Percentiles rank a stretch among this genome's conserved stretches.
Conservation (phyloP, 108 stramenopile genomes). For the Poteriospumella lacustris region DNA sequence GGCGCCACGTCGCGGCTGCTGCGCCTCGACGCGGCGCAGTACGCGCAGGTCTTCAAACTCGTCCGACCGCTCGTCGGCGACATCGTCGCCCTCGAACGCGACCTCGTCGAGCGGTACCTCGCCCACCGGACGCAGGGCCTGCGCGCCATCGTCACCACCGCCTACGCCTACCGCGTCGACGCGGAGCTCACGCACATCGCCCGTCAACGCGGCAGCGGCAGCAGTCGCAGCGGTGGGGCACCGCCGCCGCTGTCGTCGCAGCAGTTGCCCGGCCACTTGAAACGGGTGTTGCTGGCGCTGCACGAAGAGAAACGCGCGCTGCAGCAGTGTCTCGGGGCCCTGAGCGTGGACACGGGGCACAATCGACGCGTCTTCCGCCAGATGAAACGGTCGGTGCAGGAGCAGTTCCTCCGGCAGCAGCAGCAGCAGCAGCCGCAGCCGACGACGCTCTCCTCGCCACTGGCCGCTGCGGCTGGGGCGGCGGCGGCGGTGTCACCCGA, state of each 20-base stretch:
- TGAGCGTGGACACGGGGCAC: neutral
- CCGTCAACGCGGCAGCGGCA: too few species aligned
- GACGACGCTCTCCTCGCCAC: too few species aligned
- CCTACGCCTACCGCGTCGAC: neutral
- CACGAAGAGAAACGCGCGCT: neutral
- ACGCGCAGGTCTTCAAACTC: neutral
- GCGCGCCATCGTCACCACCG: neutral
- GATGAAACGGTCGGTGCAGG: too few species aligned
- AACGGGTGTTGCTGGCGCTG: neutral
- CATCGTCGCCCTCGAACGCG: neutral
- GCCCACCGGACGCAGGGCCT: neutral
- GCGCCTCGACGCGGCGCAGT: neutral
- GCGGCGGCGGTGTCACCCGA: too few species aligned
- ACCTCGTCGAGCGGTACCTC: neutral
- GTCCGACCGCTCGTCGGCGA: too few species aligned
- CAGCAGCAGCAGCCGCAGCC: too few species aligned
- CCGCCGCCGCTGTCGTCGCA: neutral
- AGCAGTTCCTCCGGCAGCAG: too few species aligned
- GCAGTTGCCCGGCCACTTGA: neutral
- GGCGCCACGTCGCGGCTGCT: neutral
- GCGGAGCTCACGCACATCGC: too few species aligned
- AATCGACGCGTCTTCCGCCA: too few species aligned
- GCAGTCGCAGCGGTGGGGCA: too few species aligned
- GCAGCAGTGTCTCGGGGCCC: neutral
- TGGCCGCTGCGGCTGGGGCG: too few species aligned